Conservation (phyloP, 768 basidiomycete species). For the Dioszegia crocea region DNA sequence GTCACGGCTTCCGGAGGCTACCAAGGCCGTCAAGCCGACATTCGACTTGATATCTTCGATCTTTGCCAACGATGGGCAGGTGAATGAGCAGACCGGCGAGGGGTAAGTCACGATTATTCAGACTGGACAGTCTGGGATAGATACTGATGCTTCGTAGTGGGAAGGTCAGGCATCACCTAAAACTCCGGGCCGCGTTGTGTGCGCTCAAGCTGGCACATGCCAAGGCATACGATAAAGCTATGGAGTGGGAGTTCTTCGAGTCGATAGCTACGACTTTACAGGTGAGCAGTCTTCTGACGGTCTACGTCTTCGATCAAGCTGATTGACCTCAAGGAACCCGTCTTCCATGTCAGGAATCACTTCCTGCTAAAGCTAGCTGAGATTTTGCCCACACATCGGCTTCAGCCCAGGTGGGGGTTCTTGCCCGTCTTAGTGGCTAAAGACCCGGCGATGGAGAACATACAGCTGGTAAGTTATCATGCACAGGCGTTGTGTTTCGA, state of each 20-base stretch:
- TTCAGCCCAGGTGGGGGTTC: constrained; percentile 70
- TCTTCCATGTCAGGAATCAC: constrained; percentile 72
- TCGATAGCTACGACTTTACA: constrained; percentile 70
- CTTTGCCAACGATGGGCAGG: constrained; percentile 61
- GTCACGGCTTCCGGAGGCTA: constrained; percentile 53
- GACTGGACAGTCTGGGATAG: not conserved
- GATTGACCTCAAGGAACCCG: constrained; percentile 63
- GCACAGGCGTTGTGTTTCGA: not conserved
- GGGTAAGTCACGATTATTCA: constrained; percentile 51
- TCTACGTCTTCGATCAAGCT: not conserved
- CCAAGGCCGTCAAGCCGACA: constrained; percentile 69
- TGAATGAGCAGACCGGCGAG: constrained; percentile 58
- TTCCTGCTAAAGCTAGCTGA: constrained; percentile 72
- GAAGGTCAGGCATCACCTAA: constrained; percentile 65
- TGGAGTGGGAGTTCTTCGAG: constrained; percentile 61
- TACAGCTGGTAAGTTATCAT: constrained; percentile 56
- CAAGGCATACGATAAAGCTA: constrained; percentile 57
- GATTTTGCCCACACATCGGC: constrained; percentile 62
- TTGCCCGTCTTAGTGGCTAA: constrained; percentile 83
- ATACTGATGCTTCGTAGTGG: constrained; percentile 48
- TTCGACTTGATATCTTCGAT: constrained; percentile 69
- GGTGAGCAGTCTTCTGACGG: constrained; percentile 52
- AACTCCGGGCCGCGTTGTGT: constrained; percentile 75
- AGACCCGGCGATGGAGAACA: constrained; percentile 83
- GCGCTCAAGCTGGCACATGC: constrained; percentile 65